Evolutionary conservation across 2,329 filamentous ascomycete genomes (phyloP).

Genomic region (Leptographium flavum): DNA sequence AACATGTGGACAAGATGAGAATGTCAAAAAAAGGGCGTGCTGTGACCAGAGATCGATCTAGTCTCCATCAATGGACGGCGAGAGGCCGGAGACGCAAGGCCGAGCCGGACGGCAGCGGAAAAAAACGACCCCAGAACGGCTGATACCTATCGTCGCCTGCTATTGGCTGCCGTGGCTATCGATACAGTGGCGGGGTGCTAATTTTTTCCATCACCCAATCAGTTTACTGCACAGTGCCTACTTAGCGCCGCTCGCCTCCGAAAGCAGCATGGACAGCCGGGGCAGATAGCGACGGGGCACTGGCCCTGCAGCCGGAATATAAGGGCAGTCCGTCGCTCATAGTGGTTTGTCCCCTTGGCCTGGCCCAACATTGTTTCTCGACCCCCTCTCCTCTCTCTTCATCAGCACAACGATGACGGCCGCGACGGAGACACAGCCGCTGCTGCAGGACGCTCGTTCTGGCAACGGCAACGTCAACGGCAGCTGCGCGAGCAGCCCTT

Average conservation of each 20-base stretch:
- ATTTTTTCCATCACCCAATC: too few relatives aligned
- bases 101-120: too few relatives aligned
- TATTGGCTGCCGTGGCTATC: too few relatives aligned
- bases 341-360: background rate
- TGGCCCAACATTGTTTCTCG: background rate
- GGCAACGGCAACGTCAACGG: background rate
- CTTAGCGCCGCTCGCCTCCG: background rate
- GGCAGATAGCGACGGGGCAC: background rate
- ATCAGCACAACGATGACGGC: background rate
- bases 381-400: background rate
- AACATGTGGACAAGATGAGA: too few relatives aligned
- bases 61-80: too few relatives aligned
- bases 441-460: background rate
- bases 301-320: background rate
- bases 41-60: too few relatives aligned
- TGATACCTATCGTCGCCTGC: too few relatives aligned
- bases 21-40: too few relatives aligned
- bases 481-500: background rate
- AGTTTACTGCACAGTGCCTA: too few relatives aligned
- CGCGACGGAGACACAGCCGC: constrained; percentile 5
- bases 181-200: too few relatives aligned
- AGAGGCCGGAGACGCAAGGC: too few relatives aligned
- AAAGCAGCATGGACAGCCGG: background rate
- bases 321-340: background rate
- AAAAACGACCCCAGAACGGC: too few relatives aligned